A percentile compares a stretch with the other conserved stretches of the same genome.
Evolutionary conservation across 306 rosid genomes (phyloP).

Genomic region (Herpetospermum pedunculosum): DNA sequence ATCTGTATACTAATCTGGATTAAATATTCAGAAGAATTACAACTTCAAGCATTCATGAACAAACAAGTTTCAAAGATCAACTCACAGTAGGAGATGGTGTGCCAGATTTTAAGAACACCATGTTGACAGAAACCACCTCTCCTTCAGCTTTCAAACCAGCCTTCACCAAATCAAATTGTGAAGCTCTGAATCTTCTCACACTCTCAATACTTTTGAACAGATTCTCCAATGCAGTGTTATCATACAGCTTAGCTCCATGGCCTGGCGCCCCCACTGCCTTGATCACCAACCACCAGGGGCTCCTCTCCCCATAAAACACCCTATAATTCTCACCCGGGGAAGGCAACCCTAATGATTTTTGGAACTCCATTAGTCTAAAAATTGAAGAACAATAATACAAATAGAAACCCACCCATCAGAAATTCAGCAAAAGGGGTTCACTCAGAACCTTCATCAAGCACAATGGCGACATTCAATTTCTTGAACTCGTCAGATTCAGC

Average conservation of each 20-base stretch:
- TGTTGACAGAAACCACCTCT: constrained; percentile 70
- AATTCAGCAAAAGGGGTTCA: not conserved
- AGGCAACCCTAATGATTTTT: constrained; percentile 45
- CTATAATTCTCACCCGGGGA: constrained; percentile 53
- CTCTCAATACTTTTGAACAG: constrained; percentile 73
- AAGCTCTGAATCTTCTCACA: constrained; percentile 63
- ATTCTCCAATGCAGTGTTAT: constrained; percentile 88
- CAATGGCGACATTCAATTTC: constrained; percentile 57
- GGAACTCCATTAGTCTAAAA: not conserved
- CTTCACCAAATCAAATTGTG: constrained; percentile 77
- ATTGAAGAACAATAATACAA: not conserved
- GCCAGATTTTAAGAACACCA: constrained; percentile 82
- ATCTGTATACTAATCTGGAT: not conserved
- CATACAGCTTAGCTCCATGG: constrained; percentile 91
- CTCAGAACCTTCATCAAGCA: constrained; percentile 71
- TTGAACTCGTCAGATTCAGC: constrained; percentile 34
- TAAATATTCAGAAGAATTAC: not conserved
- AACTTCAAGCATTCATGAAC: not conserved
- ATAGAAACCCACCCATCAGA: not conserved
- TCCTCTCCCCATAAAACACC: constrained; percentile 68
- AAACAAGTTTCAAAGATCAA: constrained; percentile 7
- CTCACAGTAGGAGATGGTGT: constrained; percentile 84
- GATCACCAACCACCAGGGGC: constrained; percentile 78
- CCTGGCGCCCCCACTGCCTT: constrained; percentile 86
- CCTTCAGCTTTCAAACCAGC: constrained; percentile 74